A percentile compares a stretch with the other conserved stretches of the same genome.
phyloP scores from a whole-genome alignment of 2,329 filamentous ascomycete genomes.

The Sphaerulina musiva region DNA sequence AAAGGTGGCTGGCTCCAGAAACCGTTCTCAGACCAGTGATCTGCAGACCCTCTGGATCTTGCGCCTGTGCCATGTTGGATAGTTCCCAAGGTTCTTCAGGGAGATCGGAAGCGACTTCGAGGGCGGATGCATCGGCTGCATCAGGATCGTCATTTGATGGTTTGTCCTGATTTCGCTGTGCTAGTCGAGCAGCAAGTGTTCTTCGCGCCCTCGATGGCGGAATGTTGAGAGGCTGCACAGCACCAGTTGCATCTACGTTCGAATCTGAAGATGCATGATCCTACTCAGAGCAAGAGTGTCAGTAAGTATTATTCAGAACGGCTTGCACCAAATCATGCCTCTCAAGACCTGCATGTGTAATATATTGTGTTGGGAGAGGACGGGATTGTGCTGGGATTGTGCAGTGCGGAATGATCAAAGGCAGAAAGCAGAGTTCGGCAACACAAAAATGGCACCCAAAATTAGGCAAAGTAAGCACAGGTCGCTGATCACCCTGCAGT shows the following conservation, averaged over 20 bases:
- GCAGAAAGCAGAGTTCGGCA: constrained; percentile 3
- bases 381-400: background rate
- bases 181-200: constrained; percentile 80
- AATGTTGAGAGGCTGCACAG: constrained; percentile 73
- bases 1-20: constrained; percentile 9
- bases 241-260: constrained; percentile 23
- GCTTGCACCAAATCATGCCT: background rate
- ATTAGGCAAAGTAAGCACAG: background rate
- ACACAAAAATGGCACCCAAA: background rate
- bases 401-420: constrained; percentile 2
- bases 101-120: constrained; percentile 29
- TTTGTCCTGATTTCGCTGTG: constrained; percentile 43
- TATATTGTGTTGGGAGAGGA: background rate
- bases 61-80: background rate
- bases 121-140: constrained; percentile 27
- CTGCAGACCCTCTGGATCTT: constrained; percentile 21
- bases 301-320: background rate
- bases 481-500: constrained; percentile 6
- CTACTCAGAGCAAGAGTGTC: constrained; percentile 1
- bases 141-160: constrained; percentile 31
- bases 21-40: constrained; percentile 25
- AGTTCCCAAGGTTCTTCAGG: constrained; percentile 26
- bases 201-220: constrained; percentile 79
- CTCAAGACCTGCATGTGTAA: background rate
- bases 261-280: constrained; percentile 19